Evolutionary conservation across 2,329 filamentous ascomycete genomes (phyloP), one percentile per base, ranked within the genome.

Genomic region (Phaeosphaeria sp.): DNA sequence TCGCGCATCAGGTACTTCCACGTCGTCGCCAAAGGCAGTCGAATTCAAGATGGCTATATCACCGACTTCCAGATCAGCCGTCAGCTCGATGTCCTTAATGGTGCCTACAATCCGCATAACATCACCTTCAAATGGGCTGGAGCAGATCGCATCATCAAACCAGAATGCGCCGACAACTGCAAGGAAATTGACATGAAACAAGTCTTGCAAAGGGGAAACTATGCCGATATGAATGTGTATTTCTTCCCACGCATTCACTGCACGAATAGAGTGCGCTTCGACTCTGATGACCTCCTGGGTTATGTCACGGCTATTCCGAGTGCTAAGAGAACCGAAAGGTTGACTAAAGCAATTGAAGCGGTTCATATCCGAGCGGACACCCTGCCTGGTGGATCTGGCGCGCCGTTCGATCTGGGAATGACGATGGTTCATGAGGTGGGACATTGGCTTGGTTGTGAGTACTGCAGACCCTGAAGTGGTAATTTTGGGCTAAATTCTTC

Each of bases 371-470:
- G 58, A 20, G 59, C 63, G 20, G 49, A 55, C 10, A 64, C 64
- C 4, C 59, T 72, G 15, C 70, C 71, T 23, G 70, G 69, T 23
- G 67, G 70, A 10, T 23, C 25, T 21, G 48, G 46, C 49, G 42
- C 39, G 1, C 9, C 3, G 0, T 43, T 43, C 41, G 58, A 56
- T 55, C 62, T 64, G 27, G 71, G 70, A 43, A 63, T 68, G 55
- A 74, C 72, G 1, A 55, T 67, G 6, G 69, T 66, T 22, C 73
- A 76, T 59, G 73, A 75, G 58, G 59, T 70, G 27, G 73, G 73
- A 11, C 73, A 76, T 54, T 75, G 68, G 69, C 53, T 76, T 22
- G 73, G 73, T 44, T 55, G 57, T 53, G 30, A 53, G 57, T 55
- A 46, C 21, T 43, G 41, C 3, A 6, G 20, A n/a, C 11, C n/a